Evolutionary conservation across 1,284 basidiomycete genomes (phyloP).

Genomic region (Heterobasidion annosum): DNA sequence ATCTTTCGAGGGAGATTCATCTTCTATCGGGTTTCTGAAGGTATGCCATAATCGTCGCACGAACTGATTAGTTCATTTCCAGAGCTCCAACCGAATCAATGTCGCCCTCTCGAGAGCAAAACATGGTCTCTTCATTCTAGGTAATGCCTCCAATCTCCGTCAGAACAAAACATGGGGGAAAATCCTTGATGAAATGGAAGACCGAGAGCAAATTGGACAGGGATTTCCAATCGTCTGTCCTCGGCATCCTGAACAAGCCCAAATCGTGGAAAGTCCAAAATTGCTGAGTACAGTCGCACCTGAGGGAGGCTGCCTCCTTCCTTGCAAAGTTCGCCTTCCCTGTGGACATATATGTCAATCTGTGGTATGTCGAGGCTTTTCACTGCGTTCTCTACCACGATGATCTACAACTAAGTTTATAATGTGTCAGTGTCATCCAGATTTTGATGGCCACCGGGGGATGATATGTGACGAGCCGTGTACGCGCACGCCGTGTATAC

Average conservation of each 20-base stretch:
- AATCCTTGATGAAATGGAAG: conserved; percentile 48
- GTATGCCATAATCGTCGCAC: conserved; percentile 20
- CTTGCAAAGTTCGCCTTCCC: conserved; percentile 46
- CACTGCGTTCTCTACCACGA: not conserved
- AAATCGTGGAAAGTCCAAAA: conserved; percentile 40
- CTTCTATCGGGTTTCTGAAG: conserved; percentile 65
- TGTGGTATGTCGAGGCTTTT: conserved; percentile 29
- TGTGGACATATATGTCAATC: conserved; percentile 67
- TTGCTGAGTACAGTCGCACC: conserved; percentile 45
- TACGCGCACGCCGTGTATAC: conserved; percentile 34
- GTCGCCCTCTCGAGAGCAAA: conserved; percentile 71
- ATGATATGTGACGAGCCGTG: conserved; percentile 47
- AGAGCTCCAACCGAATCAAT: conserved; percentile 5
- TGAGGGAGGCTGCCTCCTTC: conserved; percentile 59
- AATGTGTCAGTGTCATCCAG: conserved; percentile 51
- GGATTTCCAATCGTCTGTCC: conserved; percentile 52
- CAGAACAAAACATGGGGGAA: conserved; percentile 49
- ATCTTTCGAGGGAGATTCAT: conserved; percentile 15
- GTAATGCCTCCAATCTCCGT: conserved; percentile 47
- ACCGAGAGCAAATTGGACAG: conserved; percentile 34
- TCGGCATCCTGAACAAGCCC: conserved; percentile 38
- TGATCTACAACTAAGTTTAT: not conserved
- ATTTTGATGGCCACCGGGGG: conserved; percentile 43
- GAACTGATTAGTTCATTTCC: no score
- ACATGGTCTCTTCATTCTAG: conserved; percentile 65